phyloP scores from a whole-genome alignment of 2,329 filamentous ascomycete species.

The Aureobasidium sp. region DNA sequence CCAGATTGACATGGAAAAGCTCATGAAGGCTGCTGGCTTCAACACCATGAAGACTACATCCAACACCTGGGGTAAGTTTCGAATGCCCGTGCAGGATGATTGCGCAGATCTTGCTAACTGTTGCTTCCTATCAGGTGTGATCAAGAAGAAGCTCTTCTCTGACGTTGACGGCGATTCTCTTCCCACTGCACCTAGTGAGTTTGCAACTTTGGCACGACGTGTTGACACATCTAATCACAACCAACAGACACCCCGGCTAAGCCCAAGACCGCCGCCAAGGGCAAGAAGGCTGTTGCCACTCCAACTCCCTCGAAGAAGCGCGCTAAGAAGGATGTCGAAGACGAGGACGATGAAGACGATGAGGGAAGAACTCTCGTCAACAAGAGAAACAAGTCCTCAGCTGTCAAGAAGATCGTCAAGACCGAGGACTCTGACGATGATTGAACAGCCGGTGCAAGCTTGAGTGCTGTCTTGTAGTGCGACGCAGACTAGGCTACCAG shows the following conservation, averaged over 20 bases:
- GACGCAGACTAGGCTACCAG: background rate
- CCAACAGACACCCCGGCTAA: background rate
- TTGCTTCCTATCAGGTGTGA: background rate
- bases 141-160: slow-evolving; percentile 28
- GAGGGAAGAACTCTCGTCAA: slow-evolving; percentile 1
- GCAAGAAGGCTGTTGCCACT: slow-evolving; percentile 22
- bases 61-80: slow-evolving; percentile 27
- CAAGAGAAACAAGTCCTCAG: background rate
- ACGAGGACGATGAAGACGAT: background rate
- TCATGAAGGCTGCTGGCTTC: slow-evolving; percentile 24
- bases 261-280: background rate
- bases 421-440: slow-evolving; percentile 14
- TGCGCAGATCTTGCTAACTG: background rate
- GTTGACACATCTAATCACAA: background rate
- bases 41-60: slow-evolving; percentile 27
- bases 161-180: slow-evolving; percentile 19
- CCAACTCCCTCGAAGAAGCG: slow-evolving; percentile 23
- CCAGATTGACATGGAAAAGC: slow-evolving; percentile 27
- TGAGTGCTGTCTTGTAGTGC: background rate
- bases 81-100: background rate
- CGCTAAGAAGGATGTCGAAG: background rate
- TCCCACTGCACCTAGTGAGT: slow-evolving; percentile 2
- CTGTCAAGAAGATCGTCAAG: slow-evolving; percentile 9
- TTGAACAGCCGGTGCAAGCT: background rate
- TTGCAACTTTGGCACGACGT: background rate